Conservation (phyloP, 176 grass and related monocot genomes). For the barley (Hordeum vulgare) region DNA sequence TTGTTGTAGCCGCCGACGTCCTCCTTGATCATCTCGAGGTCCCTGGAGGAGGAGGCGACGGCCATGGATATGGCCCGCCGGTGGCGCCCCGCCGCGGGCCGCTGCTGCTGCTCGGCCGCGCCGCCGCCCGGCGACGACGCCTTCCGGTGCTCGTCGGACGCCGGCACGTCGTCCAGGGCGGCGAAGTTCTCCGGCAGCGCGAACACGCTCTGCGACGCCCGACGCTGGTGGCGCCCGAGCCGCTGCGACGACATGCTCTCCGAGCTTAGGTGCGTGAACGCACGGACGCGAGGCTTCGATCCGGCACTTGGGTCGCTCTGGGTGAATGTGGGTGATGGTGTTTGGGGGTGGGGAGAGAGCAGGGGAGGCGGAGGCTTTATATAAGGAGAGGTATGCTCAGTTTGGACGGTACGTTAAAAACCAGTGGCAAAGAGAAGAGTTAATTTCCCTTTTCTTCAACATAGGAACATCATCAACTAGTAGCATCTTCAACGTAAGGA, state of each 20-base stretch:
- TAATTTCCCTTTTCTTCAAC: background rate
- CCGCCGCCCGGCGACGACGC: background rate
- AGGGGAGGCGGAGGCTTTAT: constrained; percentile 1
- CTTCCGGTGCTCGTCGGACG: constrained; percentile 10
- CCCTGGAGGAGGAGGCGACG: constrained; percentile 41
- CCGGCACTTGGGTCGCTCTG: background rate
- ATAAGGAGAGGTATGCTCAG: background rate
- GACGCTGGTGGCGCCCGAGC: constrained; percentile 54
- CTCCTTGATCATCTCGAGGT: constrained; percentile 45
- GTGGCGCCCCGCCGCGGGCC: constrained; percentile 8
- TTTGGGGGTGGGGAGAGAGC: background rate
- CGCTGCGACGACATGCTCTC: constrained; percentile 52
- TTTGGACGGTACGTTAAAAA: background rate
- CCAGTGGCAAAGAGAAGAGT: background rate
- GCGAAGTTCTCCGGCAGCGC: constrained; percentile 57
- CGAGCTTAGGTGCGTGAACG: background rate
- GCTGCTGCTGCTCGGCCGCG: constrained; percentile 13
- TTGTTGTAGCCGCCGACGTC: constrained; percentile 23
- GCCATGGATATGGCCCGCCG: constrained; percentile 35
- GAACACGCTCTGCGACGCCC: constrained; percentile 75
- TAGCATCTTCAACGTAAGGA: too few relatives aligned
- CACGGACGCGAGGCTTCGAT: background rate
- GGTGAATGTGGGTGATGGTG: background rate
- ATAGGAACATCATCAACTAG: background rate
- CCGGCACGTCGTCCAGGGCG: constrained; percentile 28